Percentiles rank a stretch among this genome's conserved stretches.
Evolutionary conservation across 768 basidiomycete genomes (phyloP).

Genomic region (Mycena epipterygia): DNA sequence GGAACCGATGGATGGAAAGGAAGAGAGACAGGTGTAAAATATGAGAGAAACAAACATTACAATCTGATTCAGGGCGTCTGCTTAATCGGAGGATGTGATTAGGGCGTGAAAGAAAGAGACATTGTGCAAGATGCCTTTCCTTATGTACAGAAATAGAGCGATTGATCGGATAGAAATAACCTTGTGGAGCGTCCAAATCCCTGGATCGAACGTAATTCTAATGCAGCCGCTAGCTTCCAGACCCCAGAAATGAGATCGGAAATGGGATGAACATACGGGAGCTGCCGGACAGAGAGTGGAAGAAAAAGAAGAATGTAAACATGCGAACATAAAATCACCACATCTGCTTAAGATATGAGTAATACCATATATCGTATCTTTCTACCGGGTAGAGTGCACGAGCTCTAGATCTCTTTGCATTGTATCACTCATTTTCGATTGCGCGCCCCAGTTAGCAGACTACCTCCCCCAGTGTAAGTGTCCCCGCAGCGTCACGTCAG

Average conservation of each 20-base stretch:
- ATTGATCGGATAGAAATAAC: background rate
- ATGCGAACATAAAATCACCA: background rate
- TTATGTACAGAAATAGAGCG: background rate
- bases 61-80: constrained; percentile 4
- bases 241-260: background rate
- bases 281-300: background rate
- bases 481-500: too few species aligned
- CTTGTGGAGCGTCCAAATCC: background rate
- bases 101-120: background rate
- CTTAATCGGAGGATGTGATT: background rate
- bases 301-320: constrained; percentile 5
- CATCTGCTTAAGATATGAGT: constrained; percentile 7
- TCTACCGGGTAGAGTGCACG: too few species aligned
- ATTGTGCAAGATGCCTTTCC: background rate
- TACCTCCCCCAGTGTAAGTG: too few species aligned
- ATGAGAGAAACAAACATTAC: constrained; percentile 15
- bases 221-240: background rate
- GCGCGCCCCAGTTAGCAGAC: too few species aligned
- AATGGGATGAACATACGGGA: background rate
- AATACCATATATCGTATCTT: too few species aligned
- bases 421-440: too few species aligned
- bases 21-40: constrained; percentile 5
- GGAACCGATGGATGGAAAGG: constrained; percentile 10
- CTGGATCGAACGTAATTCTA: background rate
- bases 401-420: too few species aligned